Evolutionary conservation across 2,329 filamentous ascomycete genomes (phyloP).

Genomic region (Stenocarpella maydis): DNA sequence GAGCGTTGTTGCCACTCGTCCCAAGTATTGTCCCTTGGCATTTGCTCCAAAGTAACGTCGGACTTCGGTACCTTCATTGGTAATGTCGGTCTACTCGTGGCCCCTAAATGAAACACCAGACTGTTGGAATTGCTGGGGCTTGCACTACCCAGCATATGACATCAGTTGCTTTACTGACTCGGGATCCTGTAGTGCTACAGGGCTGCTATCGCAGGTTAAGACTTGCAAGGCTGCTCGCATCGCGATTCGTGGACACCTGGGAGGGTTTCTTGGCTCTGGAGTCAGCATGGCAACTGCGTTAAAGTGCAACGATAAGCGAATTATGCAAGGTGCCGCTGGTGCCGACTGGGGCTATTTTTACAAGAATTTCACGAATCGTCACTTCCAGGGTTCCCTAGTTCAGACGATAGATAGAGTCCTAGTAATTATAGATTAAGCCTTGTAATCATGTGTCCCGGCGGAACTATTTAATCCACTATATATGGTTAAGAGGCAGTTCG

Average conservation of each 20-base stretch:
- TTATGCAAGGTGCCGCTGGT: background rate
- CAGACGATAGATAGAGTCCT: background rate
- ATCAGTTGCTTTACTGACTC: conserved; percentile 12
- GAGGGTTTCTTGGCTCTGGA: conserved; percentile 2
- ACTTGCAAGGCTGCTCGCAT: conserved; percentile 6
- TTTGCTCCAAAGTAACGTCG: conserved; percentile 16
- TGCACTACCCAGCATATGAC: conserved; percentile 10
- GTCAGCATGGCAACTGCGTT: conserved; percentile 1
- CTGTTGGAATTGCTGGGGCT: conserved; percentile 3
- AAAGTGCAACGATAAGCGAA: conserved; percentile 18
- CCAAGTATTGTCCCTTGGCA: conserved; percentile 1
- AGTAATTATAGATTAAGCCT: background rate
- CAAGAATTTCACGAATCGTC: conserved; percentile 9
- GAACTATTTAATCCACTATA: background rate
- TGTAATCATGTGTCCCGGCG: background rate
- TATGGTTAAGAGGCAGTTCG: background rate
- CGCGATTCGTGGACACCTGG: conserved; percentile 9
- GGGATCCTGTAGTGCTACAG: conserved; percentile 10
- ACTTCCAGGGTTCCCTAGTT: background rate
- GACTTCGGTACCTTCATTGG: conserved; percentile 16
- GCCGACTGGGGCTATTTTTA: conserved; percentile 14
- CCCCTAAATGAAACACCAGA: conserved; percentile 15
- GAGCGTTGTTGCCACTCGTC: background rate
- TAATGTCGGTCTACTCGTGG: conserved; percentile 14
- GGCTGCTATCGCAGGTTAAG: conserved; percentile 8